Evolutionary conservation across 2,329 filamentous ascomycete species (phyloP), one percentile per base, ranked within the genome.

Genomic region (Allantophomopsis cytisporea): DNA sequence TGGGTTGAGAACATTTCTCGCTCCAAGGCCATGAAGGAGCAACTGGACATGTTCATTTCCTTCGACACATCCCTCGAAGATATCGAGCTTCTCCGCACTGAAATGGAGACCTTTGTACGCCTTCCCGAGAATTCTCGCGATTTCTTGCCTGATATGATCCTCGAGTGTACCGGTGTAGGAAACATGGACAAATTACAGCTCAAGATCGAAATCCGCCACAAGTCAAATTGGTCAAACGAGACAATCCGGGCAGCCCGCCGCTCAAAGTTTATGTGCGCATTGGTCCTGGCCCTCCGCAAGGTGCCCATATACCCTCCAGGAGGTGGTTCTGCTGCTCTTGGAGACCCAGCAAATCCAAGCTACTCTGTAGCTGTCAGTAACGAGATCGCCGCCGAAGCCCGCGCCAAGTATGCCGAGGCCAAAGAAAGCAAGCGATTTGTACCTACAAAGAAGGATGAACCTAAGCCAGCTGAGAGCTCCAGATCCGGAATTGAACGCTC

Each of bases 201-300:
- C 40, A 77, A 78, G 51, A 69, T 95, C 31, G 80, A 83, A 51
- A 87, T 95, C 54, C 78, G 82, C 54, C 87, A 96, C 69, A 96
- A 96, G 64, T 85, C 80, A 42, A 91, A 89, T 62, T 89, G 84
- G 83, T 76, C 85, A 49, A 87, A 95, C 60, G 89, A 94, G 49
- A 70, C 74, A 1, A 71, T 95, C 32, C 82, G 88, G 32, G 80
- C 80, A 14, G 73, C 81, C 6, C 78, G 88, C 39, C 79, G 89
- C 44, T 93, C 83, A 57, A 96, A 94, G 61, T 96, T 98, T 64
- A 94, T 96, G 78, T 94, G 88, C 55, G 91, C 91, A 1, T 67
- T 98, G 42, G 80, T 91, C 4, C 61, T 87, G 7, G 87, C 89
- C 3, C 65, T 95, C 42, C 83, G 86, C 61, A 87, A 81, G 62